phyloP scores from a whole-genome alignment of 2,329 filamentous ascomycete species.

The Colletotrichum salicis region DNA sequence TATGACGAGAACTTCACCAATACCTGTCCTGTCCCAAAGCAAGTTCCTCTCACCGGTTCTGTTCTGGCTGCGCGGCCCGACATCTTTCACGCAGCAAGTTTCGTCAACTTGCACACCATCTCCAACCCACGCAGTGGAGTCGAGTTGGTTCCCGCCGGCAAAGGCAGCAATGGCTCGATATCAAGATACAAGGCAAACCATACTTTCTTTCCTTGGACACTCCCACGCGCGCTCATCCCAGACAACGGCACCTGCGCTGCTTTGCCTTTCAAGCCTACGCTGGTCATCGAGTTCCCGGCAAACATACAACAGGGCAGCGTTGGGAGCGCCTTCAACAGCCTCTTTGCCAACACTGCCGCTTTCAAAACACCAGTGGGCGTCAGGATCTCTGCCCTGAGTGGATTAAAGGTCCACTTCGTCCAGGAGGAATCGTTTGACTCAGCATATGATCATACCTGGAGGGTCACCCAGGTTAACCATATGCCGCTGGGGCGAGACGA shows the following conservation, averaged over 20 bases:
- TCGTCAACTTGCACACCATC: constrained; percentile 83
- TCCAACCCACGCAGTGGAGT: constrained; percentile 68
- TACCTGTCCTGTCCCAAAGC: constrained; percentile 71
- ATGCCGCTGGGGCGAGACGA: constrained; percentile 88
- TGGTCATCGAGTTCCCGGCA: constrained; percentile 72
- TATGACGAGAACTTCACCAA: constrained; percentile 61
- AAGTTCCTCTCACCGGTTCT: constrained; percentile 77
- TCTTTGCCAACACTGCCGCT: constrained; percentile 49
- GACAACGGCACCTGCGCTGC: constrained; percentile 79
- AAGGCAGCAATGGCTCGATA: constrained; percentile 54
- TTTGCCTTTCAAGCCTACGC: constrained; percentile 76
- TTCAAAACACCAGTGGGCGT: constrained; percentile 40
- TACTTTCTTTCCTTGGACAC: constrained; percentile 92
- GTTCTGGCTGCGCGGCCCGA: constrained; percentile 82
- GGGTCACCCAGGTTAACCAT: constrained; percentile 83
- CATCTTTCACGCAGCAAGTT: constrained; percentile 87
- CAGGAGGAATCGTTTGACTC: constrained; percentile 62
- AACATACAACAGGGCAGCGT: constrained; percentile 49
- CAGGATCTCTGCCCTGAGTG: constrained; percentile 56
- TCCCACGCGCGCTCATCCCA: constrained; percentile 80
- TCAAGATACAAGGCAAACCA: constrained; percentile 72
- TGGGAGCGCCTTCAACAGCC: constrained; percentile 53
- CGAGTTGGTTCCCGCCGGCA: constrained; percentile 45
- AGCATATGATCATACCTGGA: constrained; percentile 62
- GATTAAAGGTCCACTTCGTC: constrained; percentile 74